Evolutionary conservation across 2,329 filamentous ascomycete species (phyloP).

Genomic region (Alternaria solani): DNA sequence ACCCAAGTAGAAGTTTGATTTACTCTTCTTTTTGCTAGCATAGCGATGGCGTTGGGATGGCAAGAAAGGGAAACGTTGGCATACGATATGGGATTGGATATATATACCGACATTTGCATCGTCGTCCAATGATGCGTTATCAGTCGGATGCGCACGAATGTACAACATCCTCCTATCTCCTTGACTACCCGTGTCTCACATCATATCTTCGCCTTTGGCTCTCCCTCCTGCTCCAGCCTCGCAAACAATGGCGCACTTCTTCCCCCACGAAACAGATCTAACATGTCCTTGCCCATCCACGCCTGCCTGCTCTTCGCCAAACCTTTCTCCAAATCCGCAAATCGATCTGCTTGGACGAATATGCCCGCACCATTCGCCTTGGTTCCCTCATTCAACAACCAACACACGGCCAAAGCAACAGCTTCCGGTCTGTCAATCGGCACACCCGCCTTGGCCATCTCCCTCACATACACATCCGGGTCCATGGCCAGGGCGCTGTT

Average conservation of each 20-base stretch:
- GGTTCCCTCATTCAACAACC: conserved; percentile 55
- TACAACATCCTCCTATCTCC: not conserved
- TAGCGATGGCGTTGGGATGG: conserved; percentile 28
- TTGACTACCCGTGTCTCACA: not conserved
- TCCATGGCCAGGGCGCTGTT: conserved; percentile 36
- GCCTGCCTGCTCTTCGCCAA: conserved; percentile 55
- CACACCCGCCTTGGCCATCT: conserved; percentile 56
- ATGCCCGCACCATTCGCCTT: conserved; percentile 57
- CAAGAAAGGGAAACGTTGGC: not conserved
- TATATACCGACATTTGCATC: not conserved
- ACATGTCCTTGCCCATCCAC: conserved; percentile 62
- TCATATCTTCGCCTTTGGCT: conserved; percentile 33
- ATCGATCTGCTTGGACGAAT: conserved; percentile 55
- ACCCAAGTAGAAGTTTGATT: not conserved
- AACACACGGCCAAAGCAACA: conserved; percentile 56
- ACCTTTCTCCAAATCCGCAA: conserved; percentile 57
- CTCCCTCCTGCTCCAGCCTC: conserved; percentile 30
- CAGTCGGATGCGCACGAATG: not conserved
- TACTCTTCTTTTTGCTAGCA: conserved; percentile 11
- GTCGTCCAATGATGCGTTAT: not conserved
- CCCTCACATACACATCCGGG: conserved; percentile 52
- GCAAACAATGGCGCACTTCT: conserved; percentile 46
- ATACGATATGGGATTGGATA: conserved; percentile 2
- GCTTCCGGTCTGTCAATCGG: conserved; percentile 58
- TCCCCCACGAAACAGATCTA: conserved; percentile 58